Percentiles rank a stretch among this genome's conserved stretches.
Conservation (phyloP, 805 yeast species). For the Hermanozyma aechmeae region DNA sequence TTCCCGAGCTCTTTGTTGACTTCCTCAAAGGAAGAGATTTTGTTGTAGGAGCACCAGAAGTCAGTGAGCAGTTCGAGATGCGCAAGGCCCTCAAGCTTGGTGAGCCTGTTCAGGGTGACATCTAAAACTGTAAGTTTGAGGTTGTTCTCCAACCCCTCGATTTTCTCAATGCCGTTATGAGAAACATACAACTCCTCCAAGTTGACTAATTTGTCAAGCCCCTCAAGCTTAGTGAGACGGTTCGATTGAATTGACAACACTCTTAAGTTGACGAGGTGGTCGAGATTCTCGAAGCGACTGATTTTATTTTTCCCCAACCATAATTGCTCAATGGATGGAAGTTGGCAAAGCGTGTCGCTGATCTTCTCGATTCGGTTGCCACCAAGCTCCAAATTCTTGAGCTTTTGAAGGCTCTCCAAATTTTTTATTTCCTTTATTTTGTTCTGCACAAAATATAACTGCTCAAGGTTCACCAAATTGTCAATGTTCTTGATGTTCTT, state of each 20-base stretch:
- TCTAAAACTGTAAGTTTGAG: conserved; percentile 64
- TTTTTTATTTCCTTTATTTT: conserved; percentile 66
- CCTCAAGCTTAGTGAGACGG: conserved; percentile 68
- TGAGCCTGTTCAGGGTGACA: conserved; percentile 65
- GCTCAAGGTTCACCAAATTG: conserved; percentile 48
- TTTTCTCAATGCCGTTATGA: conserved; percentile 65
- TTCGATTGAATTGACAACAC: conserved; percentile 87
- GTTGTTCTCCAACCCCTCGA: conserved; percentile 74
- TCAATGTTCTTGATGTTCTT: conserved; percentile 76
- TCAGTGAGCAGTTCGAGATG: conserved; percentile 75
- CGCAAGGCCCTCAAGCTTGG: conserved; percentile 50
- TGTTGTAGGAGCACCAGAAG: conserved; percentile 85
- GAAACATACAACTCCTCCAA: conserved; percentile 84
- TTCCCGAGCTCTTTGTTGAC: conserved; percentile 55
- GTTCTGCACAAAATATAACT: conserved; percentile 83
- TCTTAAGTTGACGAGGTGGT: conserved; percentile 49
- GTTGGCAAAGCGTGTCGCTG: conserved; percentile 42
- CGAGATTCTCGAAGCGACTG: conserved; percentile 51
- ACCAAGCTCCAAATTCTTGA: conserved; percentile 78
- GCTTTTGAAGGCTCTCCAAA: conserved; percentile 42
- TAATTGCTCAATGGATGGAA: conserved; percentile 57
- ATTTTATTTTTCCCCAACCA: conserved; percentile 93
- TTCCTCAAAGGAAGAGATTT: conserved; percentile 58
- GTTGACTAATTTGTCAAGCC: conserved; percentile 59
- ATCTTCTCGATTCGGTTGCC: conserved; percentile 68